These are phyloP conservation scores for Starmera caribaea DNA, from an alignment of 805 yeast genomes.

Conservation along the genomic window DNA sequence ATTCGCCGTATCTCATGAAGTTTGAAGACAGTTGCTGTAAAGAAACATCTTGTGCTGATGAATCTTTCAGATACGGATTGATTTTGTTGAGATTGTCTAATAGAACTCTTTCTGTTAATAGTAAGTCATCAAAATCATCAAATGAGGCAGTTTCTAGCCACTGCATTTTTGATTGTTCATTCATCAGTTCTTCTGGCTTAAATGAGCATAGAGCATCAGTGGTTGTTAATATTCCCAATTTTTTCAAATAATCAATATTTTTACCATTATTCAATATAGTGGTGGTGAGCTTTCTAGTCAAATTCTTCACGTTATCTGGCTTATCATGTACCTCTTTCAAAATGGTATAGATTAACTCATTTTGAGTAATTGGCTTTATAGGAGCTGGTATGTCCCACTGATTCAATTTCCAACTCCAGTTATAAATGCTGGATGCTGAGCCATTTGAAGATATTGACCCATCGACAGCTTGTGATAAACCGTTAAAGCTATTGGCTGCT, in stretches of 20 bases:
- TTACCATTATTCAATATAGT: constrained; percentile 1
- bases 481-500: constrained; percentile 42
- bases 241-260: neutral
- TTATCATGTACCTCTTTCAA: constrained; percentile 37
- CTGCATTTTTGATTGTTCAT: constrained; percentile 5
- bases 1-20: constrained; percentile 29
- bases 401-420: constrained; percentile 68
- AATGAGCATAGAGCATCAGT: neutral
- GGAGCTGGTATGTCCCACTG: constrained; percentile 68
- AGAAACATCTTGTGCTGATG: neutral
- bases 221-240: constrained; percentile 3
- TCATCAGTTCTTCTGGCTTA: neutral
- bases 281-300: constrained; percentile 13
- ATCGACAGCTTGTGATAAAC: constrained; percentile 41
- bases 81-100: constrained; percentile 5
- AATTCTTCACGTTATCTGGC: constrained; percentile 9
- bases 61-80: neutral
- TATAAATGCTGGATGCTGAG: constrained; percentile 27
- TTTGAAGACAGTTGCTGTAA: constrained; percentile 25
- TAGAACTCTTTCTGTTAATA: constrained; percentile 32
- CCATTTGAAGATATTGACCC: constrained; percentile 9
- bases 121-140: constrained; percentile 29
- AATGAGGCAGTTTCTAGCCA: constrained; percentile 33
- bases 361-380: constrained; percentile 23
- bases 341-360: constrained; percentile 41